Conservation (phyloP, 805 yeast species). For the Metschnikowia corniflorae region DNA sequence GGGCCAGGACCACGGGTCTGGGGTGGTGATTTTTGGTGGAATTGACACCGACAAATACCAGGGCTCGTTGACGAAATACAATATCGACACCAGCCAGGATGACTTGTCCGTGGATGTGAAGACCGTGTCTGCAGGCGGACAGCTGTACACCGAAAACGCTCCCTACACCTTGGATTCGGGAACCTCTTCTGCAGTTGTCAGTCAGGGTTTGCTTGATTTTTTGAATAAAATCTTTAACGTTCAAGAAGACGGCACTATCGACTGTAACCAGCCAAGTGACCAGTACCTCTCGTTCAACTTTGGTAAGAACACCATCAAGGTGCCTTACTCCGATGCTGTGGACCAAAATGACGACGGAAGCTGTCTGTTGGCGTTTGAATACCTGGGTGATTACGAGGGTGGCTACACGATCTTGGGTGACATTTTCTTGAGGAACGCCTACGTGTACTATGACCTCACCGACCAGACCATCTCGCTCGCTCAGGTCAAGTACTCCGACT, state of each 20-base stretch:
- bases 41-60: slow-evolving; percentile 38
- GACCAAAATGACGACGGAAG: slow-evolving; percentile 3
- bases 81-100: slow-evolving; percentile 3
- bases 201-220: not conserved
- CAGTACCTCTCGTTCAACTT: slow-evolving; percentile 12
- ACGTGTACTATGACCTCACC: slow-evolving; percentile 17
- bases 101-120: slow-evolving; percentile 8
- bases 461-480: slow-evolving; percentile 14
- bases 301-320: slow-evolving; percentile 8
- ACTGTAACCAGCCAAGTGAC: slow-evolving; percentile 15
- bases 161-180: slow-evolving; percentile 15
- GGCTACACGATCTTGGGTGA: slow-evolving; percentile 13
- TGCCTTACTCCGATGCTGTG: slow-evolving; percentile 10
- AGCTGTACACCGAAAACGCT: slow-evolving; percentile 2
- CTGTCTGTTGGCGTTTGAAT: slow-evolving; percentile 13
- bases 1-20: slow-evolving; percentile 32
- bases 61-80: slow-evolving; percentile 10
- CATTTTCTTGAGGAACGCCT: slow-evolving; percentile 17
- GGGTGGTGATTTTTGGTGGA: slow-evolving; percentile 40
- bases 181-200: slow-evolving; percentile 8
- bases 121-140: slow-evolving; percentile 10
- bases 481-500: slow-evolving; percentile 1
- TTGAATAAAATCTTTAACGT: not conserved
- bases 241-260: not conserved
- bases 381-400: slow-evolving; percentile 1